Percentiles rank a stretch among this genome's conserved stretches.
These are phyloP conservation scores for Maudiozyma barnettii DNA, from an alignment of 805 yeast species.

Conservation along the genomic window DNA sequence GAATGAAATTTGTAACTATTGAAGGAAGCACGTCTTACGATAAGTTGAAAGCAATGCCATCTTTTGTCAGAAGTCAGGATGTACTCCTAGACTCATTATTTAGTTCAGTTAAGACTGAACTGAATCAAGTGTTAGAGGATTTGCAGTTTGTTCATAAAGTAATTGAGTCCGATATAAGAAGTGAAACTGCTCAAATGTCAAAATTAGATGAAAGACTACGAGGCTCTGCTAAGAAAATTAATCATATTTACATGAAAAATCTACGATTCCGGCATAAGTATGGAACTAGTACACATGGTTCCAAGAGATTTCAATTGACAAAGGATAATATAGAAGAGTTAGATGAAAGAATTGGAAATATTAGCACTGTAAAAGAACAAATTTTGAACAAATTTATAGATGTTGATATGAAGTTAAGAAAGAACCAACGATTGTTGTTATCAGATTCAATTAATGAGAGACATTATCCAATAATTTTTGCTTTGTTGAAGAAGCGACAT, in stretches of 20 bases:
- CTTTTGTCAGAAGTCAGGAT: constrained; percentile 9
- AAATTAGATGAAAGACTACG: constrained; percentile 17
- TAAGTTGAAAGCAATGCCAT: constrained; percentile 12
- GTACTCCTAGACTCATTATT: constrained; percentile 18
- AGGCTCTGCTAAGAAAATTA: constrained; percentile 15
- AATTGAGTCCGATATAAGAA: constrained; percentile 24
- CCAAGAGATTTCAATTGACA: constrained; percentile 9
- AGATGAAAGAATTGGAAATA: constrained; percentile 6
- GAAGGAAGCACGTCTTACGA: constrained; percentile 6
- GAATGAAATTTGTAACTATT: constrained; percentile 1
- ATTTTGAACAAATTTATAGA: constrained; percentile 19
- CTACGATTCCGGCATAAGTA: constrained; percentile 10
- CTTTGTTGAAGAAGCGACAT: constrained; percentile 13
- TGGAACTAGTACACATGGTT: constrained; percentile 1
- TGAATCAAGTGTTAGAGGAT: constrained; percentile 17
- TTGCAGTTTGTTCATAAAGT: constrained; percentile 11
- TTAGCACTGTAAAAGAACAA: constrained; percentile 8
- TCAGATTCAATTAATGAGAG: constrained; percentile 31
- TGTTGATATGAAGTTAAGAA: constrained; percentile 31
- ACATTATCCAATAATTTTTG: constrained; percentile 37
- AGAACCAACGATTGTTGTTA: constrained; percentile 30
- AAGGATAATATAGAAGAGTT: constrained; percentile 4
- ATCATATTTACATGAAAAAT: constrained; percentile 13
- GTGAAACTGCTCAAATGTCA: constrained; percentile 25
- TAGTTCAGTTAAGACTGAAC: constrained; percentile 14